Conservation (phyloP, 2,329 filamentous ascomycete species). For the Nemania diffusa region DNA sequence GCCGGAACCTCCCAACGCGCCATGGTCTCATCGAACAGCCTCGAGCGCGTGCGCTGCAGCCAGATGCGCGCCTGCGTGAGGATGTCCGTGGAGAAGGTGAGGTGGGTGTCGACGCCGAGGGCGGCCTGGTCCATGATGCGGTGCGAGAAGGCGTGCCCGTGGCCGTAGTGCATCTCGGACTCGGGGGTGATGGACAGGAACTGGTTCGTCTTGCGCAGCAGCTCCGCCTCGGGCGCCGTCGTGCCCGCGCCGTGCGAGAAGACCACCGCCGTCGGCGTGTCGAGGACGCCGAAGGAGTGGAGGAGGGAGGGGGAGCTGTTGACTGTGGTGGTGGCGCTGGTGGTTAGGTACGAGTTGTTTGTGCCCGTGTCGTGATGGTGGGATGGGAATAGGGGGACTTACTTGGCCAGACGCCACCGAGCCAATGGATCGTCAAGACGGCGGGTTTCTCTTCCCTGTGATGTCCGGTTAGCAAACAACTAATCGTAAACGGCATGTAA, state of each 20-base stretch:
- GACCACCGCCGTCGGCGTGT: slow-evolving; percentile 59
- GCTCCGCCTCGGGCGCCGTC: slow-evolving; percentile 51
- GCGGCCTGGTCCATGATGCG: slow-evolving; percentile 61
- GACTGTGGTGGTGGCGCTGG: slow-evolving; percentile 13
- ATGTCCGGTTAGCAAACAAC: neutral
- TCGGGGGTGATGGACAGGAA: slow-evolving; percentile 68
- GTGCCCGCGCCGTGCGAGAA: slow-evolving; percentile 63
- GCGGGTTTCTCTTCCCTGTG: slow-evolving; percentile 40
- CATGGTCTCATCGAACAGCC: slow-evolving; percentile 54
- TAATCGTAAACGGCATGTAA: neutral
- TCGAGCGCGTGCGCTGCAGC: slow-evolving; percentile 59
- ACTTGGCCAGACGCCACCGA: slow-evolving; percentile 55
- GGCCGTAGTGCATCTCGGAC: slow-evolving; percentile 69
- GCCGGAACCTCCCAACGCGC: slow-evolving; percentile 55
- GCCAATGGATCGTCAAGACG: slow-evolving; percentile 58
- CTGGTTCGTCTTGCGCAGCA: slow-evolving; percentile 61
- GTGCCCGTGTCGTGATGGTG: neutral
- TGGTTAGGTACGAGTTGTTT: neutral
- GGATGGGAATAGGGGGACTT: slow-evolving; percentile 33
- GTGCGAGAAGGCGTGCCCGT: slow-evolving; percentile 57
- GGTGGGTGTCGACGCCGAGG: slow-evolving; percentile 65
- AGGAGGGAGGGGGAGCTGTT: slow-evolving; percentile 55
- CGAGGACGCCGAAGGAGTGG: slow-evolving; percentile 53
- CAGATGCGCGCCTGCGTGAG: slow-evolving; percentile 64
- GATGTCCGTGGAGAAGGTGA: slow-evolving; percentile 62